These are phyloP conservation scores for Globisporangium cystogenes DNA, from an alignment of 352 stramenopile species.

Conservation along the genomic window DNA sequence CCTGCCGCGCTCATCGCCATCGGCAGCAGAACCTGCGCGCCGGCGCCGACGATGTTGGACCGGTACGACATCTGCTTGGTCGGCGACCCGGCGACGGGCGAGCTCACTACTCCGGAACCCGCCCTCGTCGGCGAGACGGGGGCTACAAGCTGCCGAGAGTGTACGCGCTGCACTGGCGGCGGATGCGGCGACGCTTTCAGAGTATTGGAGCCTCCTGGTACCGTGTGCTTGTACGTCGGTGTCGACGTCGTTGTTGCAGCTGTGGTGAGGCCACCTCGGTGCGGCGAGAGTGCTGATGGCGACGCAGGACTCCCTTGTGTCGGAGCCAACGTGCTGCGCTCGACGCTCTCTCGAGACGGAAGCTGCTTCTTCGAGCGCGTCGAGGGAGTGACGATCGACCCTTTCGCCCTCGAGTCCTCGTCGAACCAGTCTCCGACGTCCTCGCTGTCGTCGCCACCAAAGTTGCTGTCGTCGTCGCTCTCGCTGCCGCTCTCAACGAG, in stretches of 20 bases:
- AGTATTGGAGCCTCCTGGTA: not conserved
- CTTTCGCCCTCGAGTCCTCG: not conserved
- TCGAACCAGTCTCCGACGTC: constrained; percentile 57
- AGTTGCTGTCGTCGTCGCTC: constrained; percentile 21
- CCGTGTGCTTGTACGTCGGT: constrained; percentile 2
- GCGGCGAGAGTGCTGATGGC: not conserved
- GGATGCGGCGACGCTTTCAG: constrained; percentile 11
- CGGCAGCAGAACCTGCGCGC: constrained; percentile 27
- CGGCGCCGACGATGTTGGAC: constrained; percentile 38
- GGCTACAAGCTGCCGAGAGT: constrained; percentile 15
- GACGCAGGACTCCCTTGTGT: not conserved
- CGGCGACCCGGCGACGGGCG: not conserved
- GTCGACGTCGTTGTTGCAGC: constrained; percentile 1
- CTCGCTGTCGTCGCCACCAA: constrained; percentile 21
- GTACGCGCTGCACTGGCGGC: constrained; percentile 12
- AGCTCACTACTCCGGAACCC: not conserved
- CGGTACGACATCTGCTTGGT: constrained; percentile 28
- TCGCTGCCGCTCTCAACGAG: constrained; percentile 13
- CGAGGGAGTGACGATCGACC: not conserved
- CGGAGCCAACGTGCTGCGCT: not conserved
- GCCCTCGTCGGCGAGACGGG: constrained; percentile 32
- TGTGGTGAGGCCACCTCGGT: not conserved
- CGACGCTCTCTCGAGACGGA: not conserved
- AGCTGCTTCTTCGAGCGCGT: constrained; percentile 6
- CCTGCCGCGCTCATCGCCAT: constrained; percentile 17